A percentile compares a stretch with the other conserved stretches of the same genome.
These are phyloP conservation scores for Bipolaris bicolor DNA, from an alignment of 2,329 filamentous ascomycete species.

Conservation along the genomic window DNA sequence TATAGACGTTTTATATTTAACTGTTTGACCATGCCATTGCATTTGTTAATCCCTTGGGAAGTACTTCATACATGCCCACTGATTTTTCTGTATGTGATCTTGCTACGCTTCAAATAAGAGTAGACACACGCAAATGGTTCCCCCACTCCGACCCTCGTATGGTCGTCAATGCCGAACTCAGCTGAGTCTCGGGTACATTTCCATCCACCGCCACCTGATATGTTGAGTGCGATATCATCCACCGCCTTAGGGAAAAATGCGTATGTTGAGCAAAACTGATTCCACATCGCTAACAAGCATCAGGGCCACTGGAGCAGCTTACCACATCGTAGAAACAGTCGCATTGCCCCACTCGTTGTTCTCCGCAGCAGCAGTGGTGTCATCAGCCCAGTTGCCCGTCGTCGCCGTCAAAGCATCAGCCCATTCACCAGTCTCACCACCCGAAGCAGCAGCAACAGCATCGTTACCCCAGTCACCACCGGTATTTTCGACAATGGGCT, in stretches of 20 bases:
- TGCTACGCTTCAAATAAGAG: neutral
- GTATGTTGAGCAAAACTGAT: constrained; percentile 2
- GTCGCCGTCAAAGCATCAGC: constrained; percentile 25
- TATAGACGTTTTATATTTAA: neutral
- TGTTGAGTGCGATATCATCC: neutral
- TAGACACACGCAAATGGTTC: neutral
- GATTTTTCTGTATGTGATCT: constrained; percentile 1
- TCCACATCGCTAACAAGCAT: constrained; percentile 5
- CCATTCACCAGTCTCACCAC: constrained; percentile 25
- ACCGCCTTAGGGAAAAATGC: neutral
- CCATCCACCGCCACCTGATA: neutral
- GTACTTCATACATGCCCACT: neutral
- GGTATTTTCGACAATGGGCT: constrained; percentile 37
- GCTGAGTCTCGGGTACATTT: neutral
- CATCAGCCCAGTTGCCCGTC: constrained; percentile 26
- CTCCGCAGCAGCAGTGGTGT: constrained; percentile 15
- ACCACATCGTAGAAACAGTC: constrained; percentile 15
- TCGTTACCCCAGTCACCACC: constrained; percentile 32
- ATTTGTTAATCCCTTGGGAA: neutral
- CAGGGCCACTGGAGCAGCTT: neutral
- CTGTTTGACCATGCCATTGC: neutral
- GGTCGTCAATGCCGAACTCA: neutral
- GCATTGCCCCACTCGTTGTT: constrained; percentile 17
- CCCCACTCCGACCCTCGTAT: neutral
- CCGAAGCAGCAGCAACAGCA: constrained; percentile 15